A percentile compares a stretch with the other conserved stretches of the same genome.
phyloP scores from a whole-genome alignment of 1,139 yeast genomes.

The Ogataea hybrid region DNA sequence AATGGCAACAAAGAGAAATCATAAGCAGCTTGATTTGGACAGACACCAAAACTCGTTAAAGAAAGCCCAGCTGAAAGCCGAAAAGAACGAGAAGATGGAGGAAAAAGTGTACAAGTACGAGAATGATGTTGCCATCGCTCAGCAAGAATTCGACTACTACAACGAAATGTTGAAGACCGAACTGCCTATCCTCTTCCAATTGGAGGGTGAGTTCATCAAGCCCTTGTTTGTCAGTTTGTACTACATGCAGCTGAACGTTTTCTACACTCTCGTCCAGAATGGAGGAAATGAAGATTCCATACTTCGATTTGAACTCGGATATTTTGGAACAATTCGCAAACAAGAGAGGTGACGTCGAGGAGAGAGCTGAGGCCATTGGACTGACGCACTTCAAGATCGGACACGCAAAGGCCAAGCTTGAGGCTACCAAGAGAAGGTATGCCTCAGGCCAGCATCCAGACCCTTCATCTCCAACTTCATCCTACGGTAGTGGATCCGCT shows the following conservation, averaged over 20 bases:
- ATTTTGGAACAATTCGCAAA: slow-evolving; percentile 73
- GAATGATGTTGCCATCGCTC: slow-evolving; percentile 86
- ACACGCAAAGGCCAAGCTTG: slow-evolving; percentile 80
- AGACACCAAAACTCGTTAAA: slow-evolving; percentile 68
- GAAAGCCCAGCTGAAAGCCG: slow-evolving; percentile 80
- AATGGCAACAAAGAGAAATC: slow-evolving; percentile 94
- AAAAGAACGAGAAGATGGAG: slow-evolving; percentile 82
- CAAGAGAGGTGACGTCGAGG: slow-evolving; percentile 91
- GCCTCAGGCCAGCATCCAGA: slow-evolving; percentile 45
- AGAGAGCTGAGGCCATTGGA: slow-evolving; percentile 79
- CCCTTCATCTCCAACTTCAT: slow-evolving; percentile 24
- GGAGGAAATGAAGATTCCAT: slow-evolving; percentile 96
- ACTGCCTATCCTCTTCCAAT: slow-evolving; percentile 77
- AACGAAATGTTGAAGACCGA: slow-evolving; percentile 92
- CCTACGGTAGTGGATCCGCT: slow-evolving; percentile 5
- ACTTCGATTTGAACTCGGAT: slow-evolving; percentile 82
- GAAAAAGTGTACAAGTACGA: slow-evolving; percentile 86
- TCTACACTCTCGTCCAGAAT: slow-evolving; percentile 85
- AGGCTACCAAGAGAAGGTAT: slow-evolving; percentile 74
- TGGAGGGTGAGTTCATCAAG: slow-evolving; percentile 88
- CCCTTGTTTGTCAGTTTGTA: slow-evolving; percentile 93
- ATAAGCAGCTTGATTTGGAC: slow-evolving; percentile 91
- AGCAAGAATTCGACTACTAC: slow-evolving; percentile 93
- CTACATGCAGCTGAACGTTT: slow-evolving; percentile 96
- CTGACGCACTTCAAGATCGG: slow-evolving; percentile 89